Conservation (phyloP, 805 yeast genomes). For the Zygoascus biomembranicola region DNA sequence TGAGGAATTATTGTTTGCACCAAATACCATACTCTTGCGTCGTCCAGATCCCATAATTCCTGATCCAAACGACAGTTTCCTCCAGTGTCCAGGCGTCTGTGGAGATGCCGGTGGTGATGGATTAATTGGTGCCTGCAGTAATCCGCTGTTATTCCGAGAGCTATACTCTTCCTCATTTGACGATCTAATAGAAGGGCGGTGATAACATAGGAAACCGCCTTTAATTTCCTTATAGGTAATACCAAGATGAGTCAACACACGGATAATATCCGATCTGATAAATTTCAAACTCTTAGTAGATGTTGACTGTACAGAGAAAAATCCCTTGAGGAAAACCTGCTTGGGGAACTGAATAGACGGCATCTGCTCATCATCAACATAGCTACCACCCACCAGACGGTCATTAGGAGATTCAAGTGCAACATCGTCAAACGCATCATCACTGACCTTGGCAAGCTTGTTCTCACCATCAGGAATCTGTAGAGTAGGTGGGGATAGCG, state of each 20-base stretch:
- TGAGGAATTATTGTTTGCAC: conserved; percentile 5
- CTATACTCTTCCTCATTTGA: conserved; percentile 6
- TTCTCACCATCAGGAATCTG: neutral
- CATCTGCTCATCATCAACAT: conserved; percentile 37
- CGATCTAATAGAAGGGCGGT: conserved; percentile 32
- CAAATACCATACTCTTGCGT: conserved; percentile 8
- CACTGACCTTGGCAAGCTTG: conserved; percentile 3
- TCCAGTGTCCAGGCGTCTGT: conserved; percentile 26
- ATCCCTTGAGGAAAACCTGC: conserved; percentile 84
- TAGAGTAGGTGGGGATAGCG: conserved; percentile 1
- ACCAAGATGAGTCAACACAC: conserved; percentile 64
- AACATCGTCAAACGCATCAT: conserved; percentile 18
- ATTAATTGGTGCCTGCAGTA: conserved; percentile 6
- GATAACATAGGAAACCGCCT: conserved; percentile 87
- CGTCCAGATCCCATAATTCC: conserved; percentile 17
- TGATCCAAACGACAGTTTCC: conserved; percentile 24
- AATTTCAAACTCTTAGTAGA: conserved; percentile 87
- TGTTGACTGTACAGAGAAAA: conserved; percentile 90
- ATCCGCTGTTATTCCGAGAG: conserved; percentile 2
- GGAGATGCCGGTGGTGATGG: conserved; percentile 15
- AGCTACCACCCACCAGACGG: conserved; percentile 1
- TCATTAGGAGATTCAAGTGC: conserved; percentile 12
- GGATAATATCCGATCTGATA: conserved; percentile 74
- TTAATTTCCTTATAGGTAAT: conserved; percentile 82
- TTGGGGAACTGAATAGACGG: conserved; percentile 91